phyloP scores from a whole-genome alignment of 352 stramenopile genomes.

The Pythium vanterpoolii region DNA sequence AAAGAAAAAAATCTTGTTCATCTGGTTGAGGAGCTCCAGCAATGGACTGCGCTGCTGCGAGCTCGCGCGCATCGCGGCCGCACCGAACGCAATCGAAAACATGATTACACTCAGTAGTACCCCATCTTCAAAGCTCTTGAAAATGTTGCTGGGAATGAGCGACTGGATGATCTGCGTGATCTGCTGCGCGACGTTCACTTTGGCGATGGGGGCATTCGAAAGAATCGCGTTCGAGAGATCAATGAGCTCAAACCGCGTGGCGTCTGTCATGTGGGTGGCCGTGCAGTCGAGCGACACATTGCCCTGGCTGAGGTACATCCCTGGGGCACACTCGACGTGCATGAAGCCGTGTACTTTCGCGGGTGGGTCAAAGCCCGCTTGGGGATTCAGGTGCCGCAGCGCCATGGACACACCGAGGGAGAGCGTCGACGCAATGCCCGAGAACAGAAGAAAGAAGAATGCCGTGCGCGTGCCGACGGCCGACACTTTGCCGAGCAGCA shows the following conservation, averaged over 20 bases:
- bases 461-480: constrained; percentile 49
- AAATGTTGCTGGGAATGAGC: constrained; percentile 55
- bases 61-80: constrained; percentile 43
- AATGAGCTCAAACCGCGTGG: constrained; percentile 41
- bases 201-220: constrained; percentile 17
- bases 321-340: constrained; percentile 38
- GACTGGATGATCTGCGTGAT: constrained; percentile 53
- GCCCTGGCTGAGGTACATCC: constrained; percentile 32
- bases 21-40: constrained; percentile 55
- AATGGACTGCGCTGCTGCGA: constrained; percentile 54
- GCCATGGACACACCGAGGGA: constrained; percentile 44
- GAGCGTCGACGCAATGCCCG: constrained; percentile 27
- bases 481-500: constrained; percentile 62
- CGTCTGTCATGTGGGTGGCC: constrained; percentile 15
- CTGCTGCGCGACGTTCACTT: constrained; percentile 43
- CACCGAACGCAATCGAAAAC: constrained; percentile 61
- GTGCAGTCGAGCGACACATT: constrained; percentile 28
- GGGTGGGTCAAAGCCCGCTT: background rate
- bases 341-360: constrained; percentile 27
- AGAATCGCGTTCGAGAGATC: constrained; percentile 39
- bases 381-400: constrained; percentile 33
- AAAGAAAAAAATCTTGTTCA: constrained; percentile 71
- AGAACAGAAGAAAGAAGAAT: constrained; percentile 48
- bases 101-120: constrained; percentile 58
- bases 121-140: constrained; percentile 47